Base-by-base conservation (phyloP, 805 yeast species). In the Ogataea salicorniae region DNA sequence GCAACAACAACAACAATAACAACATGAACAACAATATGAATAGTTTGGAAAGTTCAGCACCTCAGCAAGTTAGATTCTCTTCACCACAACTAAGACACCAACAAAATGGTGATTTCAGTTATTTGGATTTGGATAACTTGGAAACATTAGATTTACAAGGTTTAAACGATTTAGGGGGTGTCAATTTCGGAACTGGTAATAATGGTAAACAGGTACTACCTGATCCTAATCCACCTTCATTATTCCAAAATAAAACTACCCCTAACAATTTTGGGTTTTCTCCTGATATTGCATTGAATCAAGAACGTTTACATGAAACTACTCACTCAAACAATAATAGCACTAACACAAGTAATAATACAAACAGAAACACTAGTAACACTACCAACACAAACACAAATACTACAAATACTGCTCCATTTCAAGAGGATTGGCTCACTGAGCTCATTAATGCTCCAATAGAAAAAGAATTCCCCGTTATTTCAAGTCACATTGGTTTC, bases 51-150 rank as follows among this genome's bases (percentile, higher is more conserved):
- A 52, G 61, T 4, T 77, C 74, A 36, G 77, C 76, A 0, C 90
- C 91, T 1, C 76, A 75, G 39, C 89, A 85, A 57, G 90, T 85
- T 23, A 87, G 83, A 2, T 87, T 86, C 60, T 80, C 95, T 1
- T 85, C 95, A 1, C 96, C 96, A 3, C 95, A 88, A 62, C 18
- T 63, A 34, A 52, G 45, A 22, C 64, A 58, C 46, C 47, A 53
- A 31, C 54, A 58, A 29, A 63, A 58, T 37, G 60, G 66, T 9
- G 68, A 66, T 46, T 56, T 67, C 33, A 54, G 61, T 18, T 65
- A 68, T 39, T 53, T 70, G 43, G 67, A 66, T 53, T 58, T 69
- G 43, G 67, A 64, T 48, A 50, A 52, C 17, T 45, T 63, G 41
- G 60, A 58, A 15, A 48, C 48, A 22, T 33, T 57, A 3, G 64